Evolutionary conservation across 2,329 filamentous ascomycete species (phyloP), one percentile per base, ranked within the genome.

Genomic region (Pseudocercospora fijiensis): DNA sequence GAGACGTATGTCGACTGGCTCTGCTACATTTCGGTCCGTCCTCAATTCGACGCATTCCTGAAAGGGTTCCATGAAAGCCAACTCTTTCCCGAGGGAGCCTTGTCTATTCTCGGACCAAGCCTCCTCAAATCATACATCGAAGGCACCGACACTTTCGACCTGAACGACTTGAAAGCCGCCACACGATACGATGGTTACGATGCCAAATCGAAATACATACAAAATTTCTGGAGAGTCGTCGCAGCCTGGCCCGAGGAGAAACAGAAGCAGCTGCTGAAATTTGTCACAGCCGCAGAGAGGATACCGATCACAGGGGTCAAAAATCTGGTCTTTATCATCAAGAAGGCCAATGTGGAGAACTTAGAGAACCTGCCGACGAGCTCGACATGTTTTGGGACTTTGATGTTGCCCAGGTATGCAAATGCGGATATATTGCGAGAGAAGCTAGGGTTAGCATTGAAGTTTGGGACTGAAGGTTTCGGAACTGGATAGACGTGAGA

Each of bases 271-370:
- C 79, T 99, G 33, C 82, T 99, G 30, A 92, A 97, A 75, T 99
- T 99, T 73, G 93, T 99, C 28, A 99, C 95, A 13, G 94, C 94
- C 0, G 94, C 89, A 71, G 93, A 97, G 73, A 85, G 95, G 1
- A 86, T 98, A 1, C 95, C 95, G 0, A 90, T 96, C 0, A 92
- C 91, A 20, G 95, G 95, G 2, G 87, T 93, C 73, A 85, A 86
- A 67, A 92, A 90, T 70, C 80, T 98, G 53, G 88, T 90, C 72
- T 98, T 98, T 76, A 86, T 91, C 13, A 84, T 99, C 49, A 90
- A 94, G 77, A 87, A 85, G 71, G 92, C 92, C 73, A 87, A 90
- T 16, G 82, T 87, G 60, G 89, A 84, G 65, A 83, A 64, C 37
- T n/a, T 84, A 69, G 76, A 81, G 66, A 76, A 79, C 70, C 73